Conservation (phyloP, 169 alveolate species). For the Ichthyophthirius multifiliis region DNA sequence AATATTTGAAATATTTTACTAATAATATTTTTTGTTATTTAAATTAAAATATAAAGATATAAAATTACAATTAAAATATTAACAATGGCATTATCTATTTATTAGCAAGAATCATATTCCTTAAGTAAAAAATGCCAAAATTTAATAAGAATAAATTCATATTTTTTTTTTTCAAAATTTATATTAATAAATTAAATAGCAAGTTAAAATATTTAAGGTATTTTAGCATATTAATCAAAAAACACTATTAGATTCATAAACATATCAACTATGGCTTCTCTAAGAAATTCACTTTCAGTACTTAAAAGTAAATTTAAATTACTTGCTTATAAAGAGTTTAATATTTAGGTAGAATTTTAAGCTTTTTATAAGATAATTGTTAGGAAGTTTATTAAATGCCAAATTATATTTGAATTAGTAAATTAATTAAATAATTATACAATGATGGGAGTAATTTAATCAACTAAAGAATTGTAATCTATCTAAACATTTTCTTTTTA, state of each 20-base stretch:
- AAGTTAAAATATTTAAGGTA: not conserved
- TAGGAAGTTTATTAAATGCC: not conserved
- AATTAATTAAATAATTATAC: not conserved
- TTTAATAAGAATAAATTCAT: not conserved
- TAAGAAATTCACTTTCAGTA: not conserved
- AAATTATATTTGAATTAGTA: not conserved
- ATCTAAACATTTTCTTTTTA: not conserved
- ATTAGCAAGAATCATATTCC: not conserved
- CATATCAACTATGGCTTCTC: constrained; percentile 1
- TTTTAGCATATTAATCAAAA: not conserved
- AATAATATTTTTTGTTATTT: not conserved
- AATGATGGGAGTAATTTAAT: not conserved
- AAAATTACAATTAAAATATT: not conserved
- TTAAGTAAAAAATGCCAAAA: not conserved
- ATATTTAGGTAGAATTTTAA: too few species aligned
- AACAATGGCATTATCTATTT: not conserved
- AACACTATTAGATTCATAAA: not conserved
- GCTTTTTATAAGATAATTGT: not conserved
- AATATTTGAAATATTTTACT: not conserved
- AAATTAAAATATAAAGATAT: too few species aligned
- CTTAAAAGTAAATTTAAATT: not conserved
- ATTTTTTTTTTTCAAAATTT: not conserved
- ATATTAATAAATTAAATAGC: not conserved
- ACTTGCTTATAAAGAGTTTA: not conserved
- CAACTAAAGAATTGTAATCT: not conserved